Evolutionary conservation across 257 asterid genomes (phyloP).

Genomic region (Voacanga thouarsii): DNA sequence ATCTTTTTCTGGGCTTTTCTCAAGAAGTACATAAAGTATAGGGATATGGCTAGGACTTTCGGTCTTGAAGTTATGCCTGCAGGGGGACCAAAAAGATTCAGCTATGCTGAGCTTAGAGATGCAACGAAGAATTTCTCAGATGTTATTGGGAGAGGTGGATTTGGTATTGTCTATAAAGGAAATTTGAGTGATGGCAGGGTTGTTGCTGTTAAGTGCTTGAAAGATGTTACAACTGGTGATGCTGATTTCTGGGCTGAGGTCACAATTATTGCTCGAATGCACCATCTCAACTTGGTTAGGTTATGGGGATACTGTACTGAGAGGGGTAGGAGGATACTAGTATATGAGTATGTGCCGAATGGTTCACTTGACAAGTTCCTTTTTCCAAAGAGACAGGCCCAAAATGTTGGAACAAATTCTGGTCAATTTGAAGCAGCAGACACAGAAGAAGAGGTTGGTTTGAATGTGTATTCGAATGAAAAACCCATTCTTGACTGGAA

Average conservation of each 20-base stretch:
- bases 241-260: constrained; percentile 89
- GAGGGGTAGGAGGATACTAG: constrained; percentile 55
- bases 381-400: constrained; percentile 40
- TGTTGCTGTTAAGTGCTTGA: constrained; percentile 73
- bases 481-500: constrained; percentile 72
- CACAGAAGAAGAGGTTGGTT: constrained; percentile 13
- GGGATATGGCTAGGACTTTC: constrained; percentile 88
- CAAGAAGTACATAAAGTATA: constrained; percentile 71
- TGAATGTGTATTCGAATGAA: background rate
- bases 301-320: constrained; percentile 96
- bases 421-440: background rate
- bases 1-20: constrained; percentile 75
- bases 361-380: constrained; percentile 72
- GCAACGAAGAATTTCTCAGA: constrained; percentile 61
- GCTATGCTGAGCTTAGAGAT: constrained; percentile 50
- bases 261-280: constrained; percentile 85
- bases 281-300: constrained; percentile 80
- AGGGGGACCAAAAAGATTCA: constrained; percentile 78
- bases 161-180: constrained; percentile 71
- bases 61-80: constrained; percentile 81
- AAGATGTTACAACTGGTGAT: constrained; percentile 58
- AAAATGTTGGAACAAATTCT: background rate
- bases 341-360: constrained; percentile 74
- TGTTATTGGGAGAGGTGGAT: constrained; percentile 73
- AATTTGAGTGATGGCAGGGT: constrained; percentile 65